phyloP scores from a whole-genome alignment of 305 asterid species.

The Solanum hybrid region DNA sequence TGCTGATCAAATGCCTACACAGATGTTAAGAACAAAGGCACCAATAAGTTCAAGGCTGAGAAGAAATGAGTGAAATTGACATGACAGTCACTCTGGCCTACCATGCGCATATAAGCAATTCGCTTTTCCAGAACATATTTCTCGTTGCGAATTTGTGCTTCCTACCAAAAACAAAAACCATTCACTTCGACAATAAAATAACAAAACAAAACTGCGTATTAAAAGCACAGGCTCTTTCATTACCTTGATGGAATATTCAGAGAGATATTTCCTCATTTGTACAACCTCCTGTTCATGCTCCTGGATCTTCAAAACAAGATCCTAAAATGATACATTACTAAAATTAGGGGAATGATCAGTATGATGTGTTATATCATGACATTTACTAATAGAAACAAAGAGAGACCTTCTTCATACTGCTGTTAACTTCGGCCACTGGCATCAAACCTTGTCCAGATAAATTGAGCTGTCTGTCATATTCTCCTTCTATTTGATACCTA shows the following conservation, averaged over 20 bases:
- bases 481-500: conserved; percentile 57
- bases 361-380: background rate
- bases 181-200: conserved; percentile 9
- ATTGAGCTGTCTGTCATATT: conserved; percentile 36
- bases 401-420: conserved; percentile 65
- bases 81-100: conserved; percentile 28
- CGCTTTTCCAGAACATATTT: conserved; percentile 86
- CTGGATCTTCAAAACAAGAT: conserved; percentile 50
- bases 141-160: conserved; percentile 75
- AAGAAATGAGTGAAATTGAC: background rate
- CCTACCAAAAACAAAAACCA: conserved; percentile 37
- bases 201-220: conserved; percentile 8
- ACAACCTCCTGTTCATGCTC: conserved; percentile 86
- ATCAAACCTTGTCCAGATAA: conserved; percentile 50
- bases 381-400: background rate
- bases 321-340: conserved; percentile 31
- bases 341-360: background rate
- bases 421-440: conserved; percentile 43
- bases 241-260: conserved; percentile 80
- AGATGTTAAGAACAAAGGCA: conserved; percentile 15
- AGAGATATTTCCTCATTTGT: conserved; percentile 64
- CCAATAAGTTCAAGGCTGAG: background rate
- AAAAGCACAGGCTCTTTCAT: conserved; percentile 8
- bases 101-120: conserved; percentile 93
- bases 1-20: conserved; percentile 94